Evolutionary conservation across 1,284 basidiomycete species (phyloP).

Genomic region (Trichosporon asahii): DNA sequence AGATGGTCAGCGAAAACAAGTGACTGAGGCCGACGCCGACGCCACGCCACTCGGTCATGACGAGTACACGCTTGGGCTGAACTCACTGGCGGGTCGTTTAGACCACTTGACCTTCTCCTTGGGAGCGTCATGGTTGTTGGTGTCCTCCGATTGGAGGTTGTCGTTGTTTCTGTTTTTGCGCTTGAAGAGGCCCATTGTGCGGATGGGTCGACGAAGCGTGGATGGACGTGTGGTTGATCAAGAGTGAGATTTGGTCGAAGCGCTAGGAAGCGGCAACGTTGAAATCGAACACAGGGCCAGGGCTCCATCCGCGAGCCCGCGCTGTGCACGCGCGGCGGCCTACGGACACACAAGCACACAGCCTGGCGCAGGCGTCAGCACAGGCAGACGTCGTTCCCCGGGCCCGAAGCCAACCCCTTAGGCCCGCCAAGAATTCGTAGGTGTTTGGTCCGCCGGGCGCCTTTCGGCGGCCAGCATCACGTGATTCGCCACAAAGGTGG

Average conservation of each 20-base stretch:
- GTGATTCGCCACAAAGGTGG: slow-evolving; percentile 5
- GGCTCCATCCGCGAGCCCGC: neutral
- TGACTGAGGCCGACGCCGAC: neutral
- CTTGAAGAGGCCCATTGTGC: slow-evolving; percentile 47
- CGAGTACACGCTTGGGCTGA: neutral
- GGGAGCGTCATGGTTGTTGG: slow-evolving; percentile 34
- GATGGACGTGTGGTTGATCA: neutral
- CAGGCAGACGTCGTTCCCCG: neutral
- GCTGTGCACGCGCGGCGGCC: neutral
- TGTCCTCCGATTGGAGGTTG: slow-evolving; percentile 27
- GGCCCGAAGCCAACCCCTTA: neutral
- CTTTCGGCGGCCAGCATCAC: neutral
- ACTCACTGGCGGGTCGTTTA: slow-evolving; percentile 81
- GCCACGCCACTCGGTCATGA: neutral
- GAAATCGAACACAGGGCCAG: neutral
- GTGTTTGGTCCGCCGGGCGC: slow-evolving; percentile 4
- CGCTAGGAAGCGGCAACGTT: neutral
- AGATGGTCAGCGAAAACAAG: neutral
- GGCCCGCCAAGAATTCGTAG: neutral
- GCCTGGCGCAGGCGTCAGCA: neutral
- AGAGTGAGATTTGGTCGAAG: neutral
- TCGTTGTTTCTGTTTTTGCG: slow-evolving; percentile 39
- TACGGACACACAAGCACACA: too few species aligned
- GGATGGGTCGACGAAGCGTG: neutral
- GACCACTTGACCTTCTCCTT: slow-evolving; percentile 85